A percentile compares a stretch with the other conserved stretches of the same genome.
Conservation (phyloP, 495 filamentous ascomycete species). For the Neurospora sp. region DNA sequence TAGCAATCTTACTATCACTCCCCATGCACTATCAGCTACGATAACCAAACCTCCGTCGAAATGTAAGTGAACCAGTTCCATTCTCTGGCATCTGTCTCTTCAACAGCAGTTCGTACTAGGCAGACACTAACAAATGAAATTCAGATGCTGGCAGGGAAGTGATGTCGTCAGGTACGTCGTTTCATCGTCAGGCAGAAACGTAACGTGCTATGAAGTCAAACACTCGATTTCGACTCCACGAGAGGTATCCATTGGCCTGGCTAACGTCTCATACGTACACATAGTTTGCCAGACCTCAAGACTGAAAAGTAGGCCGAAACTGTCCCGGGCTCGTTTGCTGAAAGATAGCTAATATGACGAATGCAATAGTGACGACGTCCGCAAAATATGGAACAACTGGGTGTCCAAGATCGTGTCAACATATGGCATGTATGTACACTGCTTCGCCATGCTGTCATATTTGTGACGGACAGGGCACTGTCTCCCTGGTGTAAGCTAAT, state of each 20-base stretch:
- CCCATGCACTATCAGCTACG: slow-evolving; percentile 58
- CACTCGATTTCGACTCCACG: not conserved
- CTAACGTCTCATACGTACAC: not conserved
- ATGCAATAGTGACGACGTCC: slow-evolving; percentile 30
- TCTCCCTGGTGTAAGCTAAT: not conserved
- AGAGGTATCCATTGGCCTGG: not conserved
- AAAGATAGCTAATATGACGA: not conserved
- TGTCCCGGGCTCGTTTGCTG: not conserved
- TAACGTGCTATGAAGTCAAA: not conserved
- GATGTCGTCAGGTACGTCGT: slow-evolving; percentile 33
- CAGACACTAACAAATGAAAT: slow-evolving; percentile 8
- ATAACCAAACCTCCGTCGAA: slow-evolving; percentile 37
- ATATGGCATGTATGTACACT: slow-evolving; percentile 45
- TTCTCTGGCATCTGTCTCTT: slow-evolving; percentile 14
- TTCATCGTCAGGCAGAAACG: not conserved
- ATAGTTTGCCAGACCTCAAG: slow-evolving; percentile 55
- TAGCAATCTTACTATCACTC: slow-evolving; percentile 51
- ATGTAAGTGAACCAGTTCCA: slow-evolving; percentile 20
- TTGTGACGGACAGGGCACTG: not conserved
- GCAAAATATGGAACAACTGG: slow-evolving; percentile 54
- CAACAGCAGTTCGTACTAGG: slow-evolving; percentile 8
- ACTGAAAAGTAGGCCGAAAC: slow-evolving; percentile 38
- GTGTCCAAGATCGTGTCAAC: slow-evolving; percentile 50
- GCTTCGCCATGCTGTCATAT: not conserved
- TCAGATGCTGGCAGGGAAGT: slow-evolving; percentile 57